Evolutionary conservation across 305 asterid species (phyloP).

Genomic region (Caryopteris hybrid): DNA sequence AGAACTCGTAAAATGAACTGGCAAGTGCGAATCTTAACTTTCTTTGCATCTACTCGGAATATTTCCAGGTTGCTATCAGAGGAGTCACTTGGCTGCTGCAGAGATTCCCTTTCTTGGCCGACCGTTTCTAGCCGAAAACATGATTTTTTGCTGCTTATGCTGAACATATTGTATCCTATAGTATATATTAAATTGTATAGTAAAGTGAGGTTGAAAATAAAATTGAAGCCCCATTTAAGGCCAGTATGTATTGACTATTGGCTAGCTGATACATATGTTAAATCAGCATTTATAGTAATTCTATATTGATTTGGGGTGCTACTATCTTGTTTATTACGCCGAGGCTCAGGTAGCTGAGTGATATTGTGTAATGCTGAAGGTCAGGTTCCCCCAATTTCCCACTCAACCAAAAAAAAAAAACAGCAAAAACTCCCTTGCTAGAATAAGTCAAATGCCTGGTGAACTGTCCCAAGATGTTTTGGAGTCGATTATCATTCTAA

Average conservation of each 20-base stretch:
- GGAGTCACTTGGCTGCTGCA: conserved; percentile 85
- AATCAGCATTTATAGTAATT: no score
- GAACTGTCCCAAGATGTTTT: no score
- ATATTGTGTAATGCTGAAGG: no score
- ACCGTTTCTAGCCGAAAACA: conserved; percentile 31
- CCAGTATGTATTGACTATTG: not conserved
- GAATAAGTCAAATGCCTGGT: no score
- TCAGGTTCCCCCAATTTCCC: no score
- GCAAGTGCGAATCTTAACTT: not conserved
- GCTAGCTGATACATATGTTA: not conserved
- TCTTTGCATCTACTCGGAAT: not conserved
- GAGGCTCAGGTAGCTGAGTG: no score
- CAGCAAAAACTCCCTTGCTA: no score
- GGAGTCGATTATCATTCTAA: no score
- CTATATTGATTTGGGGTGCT: no score
- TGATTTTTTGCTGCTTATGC: not conserved
- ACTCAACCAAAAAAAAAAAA: no score
- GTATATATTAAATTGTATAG: not conserved
- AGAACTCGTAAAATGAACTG: not conserved
- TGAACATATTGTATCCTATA: not conserved
- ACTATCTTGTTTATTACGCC: no score
- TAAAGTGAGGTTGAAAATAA: not conserved
- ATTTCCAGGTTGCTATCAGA: conserved; percentile 59
- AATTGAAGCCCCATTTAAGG: not conserved
- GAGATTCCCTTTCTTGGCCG: conserved; percentile 63